Conservation (phyloP, 2,329 filamentous ascomycete genomes). For the Fusarium luffae region DNA sequence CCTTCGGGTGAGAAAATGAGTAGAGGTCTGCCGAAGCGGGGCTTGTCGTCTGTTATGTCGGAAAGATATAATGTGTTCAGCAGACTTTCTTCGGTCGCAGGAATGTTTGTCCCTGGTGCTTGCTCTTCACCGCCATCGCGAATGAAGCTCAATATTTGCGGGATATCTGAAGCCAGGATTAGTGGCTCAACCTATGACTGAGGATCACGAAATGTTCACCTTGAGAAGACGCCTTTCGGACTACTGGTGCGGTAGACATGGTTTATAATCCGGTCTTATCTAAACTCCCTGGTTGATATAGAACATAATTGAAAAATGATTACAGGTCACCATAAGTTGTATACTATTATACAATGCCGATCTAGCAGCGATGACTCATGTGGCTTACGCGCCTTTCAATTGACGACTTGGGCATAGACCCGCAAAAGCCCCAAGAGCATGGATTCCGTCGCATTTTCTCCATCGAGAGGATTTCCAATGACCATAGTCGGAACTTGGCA, state of each 20-base stretch:
- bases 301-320: too few relatives aligned
- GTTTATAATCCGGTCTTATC: too few relatives aligned
- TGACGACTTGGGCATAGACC: background rate
- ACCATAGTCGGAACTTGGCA: background rate
- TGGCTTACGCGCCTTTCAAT: background rate
- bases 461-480: background rate
- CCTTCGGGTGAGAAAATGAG: background rate
- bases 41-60: background rate
- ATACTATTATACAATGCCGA: background rate
- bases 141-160: background rate
- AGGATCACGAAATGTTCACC: too few relatives aligned
- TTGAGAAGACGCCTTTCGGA: background rate
- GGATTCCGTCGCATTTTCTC: background rate
- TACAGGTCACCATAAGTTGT: fast-evolving
- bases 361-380: background rate
- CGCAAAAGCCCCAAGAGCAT: background rate
- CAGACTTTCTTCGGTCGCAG: background rate
- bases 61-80: background rate
- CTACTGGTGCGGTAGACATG: background rate
- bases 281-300: too few relatives aligned
- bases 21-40: background rate
- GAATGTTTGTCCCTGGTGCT: background rate
- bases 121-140: background rate
- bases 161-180: background rate
- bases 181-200: too few relatives aligned